These are phyloP conservation scores for Monilinia vaccinii-corymbosi DNA, from an alignment of 2,329 filamentous ascomycete species.

Conservation along the genomic window DNA sequence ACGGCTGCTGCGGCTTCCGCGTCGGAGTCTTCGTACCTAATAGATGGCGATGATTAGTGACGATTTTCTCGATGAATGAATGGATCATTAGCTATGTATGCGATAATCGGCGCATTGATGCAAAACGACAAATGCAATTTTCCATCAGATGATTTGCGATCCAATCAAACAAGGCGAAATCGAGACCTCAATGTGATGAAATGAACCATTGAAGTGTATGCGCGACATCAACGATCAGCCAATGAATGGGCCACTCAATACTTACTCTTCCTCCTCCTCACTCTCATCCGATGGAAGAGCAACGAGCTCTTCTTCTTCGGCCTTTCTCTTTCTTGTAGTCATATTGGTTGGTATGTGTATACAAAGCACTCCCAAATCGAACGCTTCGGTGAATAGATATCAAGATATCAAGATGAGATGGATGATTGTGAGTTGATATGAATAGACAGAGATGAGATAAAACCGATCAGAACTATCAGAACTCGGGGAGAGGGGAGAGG, in stretches of 20 bases:
- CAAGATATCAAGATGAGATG: neutral
- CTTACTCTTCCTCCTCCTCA: constrained; percentile 28
- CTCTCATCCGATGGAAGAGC: constrained; percentile 25
- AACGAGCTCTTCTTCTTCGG: constrained; percentile 26
- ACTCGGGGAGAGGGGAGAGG: too few relatives aligned
- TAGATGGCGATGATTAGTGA: constrained; percentile 11
- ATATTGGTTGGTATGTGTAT: constrained; percentile 7
- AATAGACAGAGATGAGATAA: neutral
- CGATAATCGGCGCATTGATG: neutral
- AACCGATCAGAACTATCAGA: neutral
- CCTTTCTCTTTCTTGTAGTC: constrained; percentile 24
- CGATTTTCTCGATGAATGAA: neutral
- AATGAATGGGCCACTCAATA: constrained; percentile 3
- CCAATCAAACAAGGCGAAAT: neutral
- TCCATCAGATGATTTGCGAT: neutral
- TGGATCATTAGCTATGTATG: neutral
- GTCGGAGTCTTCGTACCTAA: constrained; percentile 30
- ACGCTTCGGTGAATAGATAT: neutral
- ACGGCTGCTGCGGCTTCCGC: constrained; percentile 15
- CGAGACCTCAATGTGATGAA: neutral
- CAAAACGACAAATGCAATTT: neutral
- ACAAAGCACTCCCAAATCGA: neutral
- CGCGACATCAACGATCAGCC: neutral
- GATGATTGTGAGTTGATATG: neutral
- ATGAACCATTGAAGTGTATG: neutral